Conservation (phyloP, 306 rosid species). For the Albizia julibrissin region DNA sequence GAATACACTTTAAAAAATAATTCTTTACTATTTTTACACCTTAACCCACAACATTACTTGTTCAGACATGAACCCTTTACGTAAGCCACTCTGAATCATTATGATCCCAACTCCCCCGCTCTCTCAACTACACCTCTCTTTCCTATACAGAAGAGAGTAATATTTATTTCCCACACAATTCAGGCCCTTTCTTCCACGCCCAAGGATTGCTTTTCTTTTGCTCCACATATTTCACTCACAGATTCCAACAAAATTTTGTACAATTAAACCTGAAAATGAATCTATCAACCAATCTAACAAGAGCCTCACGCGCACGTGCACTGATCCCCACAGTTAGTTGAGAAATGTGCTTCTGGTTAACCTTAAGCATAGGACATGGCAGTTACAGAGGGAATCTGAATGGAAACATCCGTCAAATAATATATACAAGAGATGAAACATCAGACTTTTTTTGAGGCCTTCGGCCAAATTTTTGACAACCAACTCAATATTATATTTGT, state of each 20-base stretch:
- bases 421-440: slow-evolving; percentile 29
- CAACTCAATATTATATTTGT: slow-evolving; percentile 9
- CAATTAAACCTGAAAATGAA: not conserved
- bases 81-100: not conserved
- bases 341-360: not conserved
- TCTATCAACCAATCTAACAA: not conserved
- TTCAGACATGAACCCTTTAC: not conserved
- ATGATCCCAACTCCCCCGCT: not conserved
- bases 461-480: slow-evolving; percentile 68
- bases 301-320: not conserved
- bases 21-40: too few species aligned
- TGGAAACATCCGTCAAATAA: not conserved
- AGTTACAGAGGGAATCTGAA: not conserved
- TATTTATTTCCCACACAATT: too few species aligned
- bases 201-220: not conserved
- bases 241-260: not conserved
- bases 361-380: not conserved
- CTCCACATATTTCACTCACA: not conserved
- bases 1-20: too few species aligned
- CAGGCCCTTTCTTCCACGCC: not conserved
- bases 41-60: not conserved
- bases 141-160: too few species aligned
- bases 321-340: not conserved
- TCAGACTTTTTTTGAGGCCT: slow-evolving; percentile 56
- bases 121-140: too few species aligned